These are phyloP conservation scores for Cladorrhinum sp. DNA, from an alignment of 2,329 filamentous ascomycete genomes.

Conservation along the genomic window DNA sequence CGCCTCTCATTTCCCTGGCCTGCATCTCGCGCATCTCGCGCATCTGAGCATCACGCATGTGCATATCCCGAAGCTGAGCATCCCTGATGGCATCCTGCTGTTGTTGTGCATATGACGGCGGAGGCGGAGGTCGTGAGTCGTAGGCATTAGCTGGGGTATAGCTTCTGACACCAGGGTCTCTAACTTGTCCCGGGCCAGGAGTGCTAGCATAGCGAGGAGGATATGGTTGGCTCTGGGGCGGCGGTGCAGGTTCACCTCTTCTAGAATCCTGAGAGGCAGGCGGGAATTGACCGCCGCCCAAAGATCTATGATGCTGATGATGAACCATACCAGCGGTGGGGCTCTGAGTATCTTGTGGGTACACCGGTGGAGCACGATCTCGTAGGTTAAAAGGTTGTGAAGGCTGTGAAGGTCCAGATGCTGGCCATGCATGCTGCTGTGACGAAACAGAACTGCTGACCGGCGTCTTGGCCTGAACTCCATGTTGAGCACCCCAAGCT, in stretches of 20 bases:
- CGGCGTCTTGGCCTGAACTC: constrained; percentile 23
- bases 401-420: constrained; percentile 27
- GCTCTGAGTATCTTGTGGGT: constrained; percentile 26
- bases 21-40: constrained; percentile 2
- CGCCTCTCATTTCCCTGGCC: not conserved
- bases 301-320: constrained; percentile 32
- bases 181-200: not conserved
- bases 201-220: not conserved
- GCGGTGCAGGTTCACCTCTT: not conserved
- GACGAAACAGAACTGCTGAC: constrained; percentile 22
- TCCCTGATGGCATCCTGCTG: not conserved
- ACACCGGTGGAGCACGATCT: constrained; percentile 24
- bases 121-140: not conserved
- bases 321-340: constrained; percentile 24
- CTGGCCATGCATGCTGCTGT: constrained; percentile 26
- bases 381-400: constrained; percentile 26
- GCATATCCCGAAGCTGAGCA: constrained; percentile 1
- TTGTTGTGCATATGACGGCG: not conserved
- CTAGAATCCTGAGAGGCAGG: constrained; percentile 9
- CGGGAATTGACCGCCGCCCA: constrained; percentile 30
- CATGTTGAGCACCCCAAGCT: constrained; percentile 29
- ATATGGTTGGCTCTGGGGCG: not conserved
- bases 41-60: not conserved
- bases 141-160: constrained; percentile 4
- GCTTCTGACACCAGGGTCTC: not conserved